Base-by-base conservation (phyloP, 1,284 basidiomycete species). In the Puccinia triticina region DNA sequence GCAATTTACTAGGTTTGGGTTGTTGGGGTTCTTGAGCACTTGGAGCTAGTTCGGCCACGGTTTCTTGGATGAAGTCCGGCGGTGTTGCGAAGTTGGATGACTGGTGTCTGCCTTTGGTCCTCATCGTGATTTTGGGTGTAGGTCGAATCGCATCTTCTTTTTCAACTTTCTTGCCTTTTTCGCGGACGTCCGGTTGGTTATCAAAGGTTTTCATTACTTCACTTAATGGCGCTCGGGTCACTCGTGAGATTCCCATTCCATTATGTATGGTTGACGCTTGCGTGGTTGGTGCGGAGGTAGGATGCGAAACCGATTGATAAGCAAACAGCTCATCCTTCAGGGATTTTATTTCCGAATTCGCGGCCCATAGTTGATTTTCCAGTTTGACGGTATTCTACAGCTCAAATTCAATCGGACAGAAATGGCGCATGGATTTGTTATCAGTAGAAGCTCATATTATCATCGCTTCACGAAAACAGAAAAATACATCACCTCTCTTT, bases 261-360 rank as follows among this genome's bases (percentile, higher is more conserved):
- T 79, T 64, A 34, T 72, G 69, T n/a, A 67, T 73, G 1, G 77
- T 66, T 34, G 66, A 59, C 26, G n/a, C 18, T 40, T 61, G 40
- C 43, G 66, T 32, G 16, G 69, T 37, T 37, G 40, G 18, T 21
- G 50, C 26, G 2, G 69, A 18, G 3, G 69, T 57, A 5, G 50
- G 50, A 34, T 53, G 53, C 5, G 43, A 55, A 71, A 81, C 48
- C 18, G 78, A 72, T 43, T 81, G 78, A 64, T 81, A 81, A 14
- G 78, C 67, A 50, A 55, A 72, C 4, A 81, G 40, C 37, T 81
- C 78, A n/a, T 72, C 69, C 53, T 81, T 72, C 16, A 81, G 37
- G 14, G 26, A 29, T 73, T 72, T 67, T 21, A 73, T 81, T 50
- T 81, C 69, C 43, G 78, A 55, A 18, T 57, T 32, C 0, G 69